phyloP scores from a whole-genome alignment of 1,284 basidiomycete species.

The Ustilago curta region DNA sequence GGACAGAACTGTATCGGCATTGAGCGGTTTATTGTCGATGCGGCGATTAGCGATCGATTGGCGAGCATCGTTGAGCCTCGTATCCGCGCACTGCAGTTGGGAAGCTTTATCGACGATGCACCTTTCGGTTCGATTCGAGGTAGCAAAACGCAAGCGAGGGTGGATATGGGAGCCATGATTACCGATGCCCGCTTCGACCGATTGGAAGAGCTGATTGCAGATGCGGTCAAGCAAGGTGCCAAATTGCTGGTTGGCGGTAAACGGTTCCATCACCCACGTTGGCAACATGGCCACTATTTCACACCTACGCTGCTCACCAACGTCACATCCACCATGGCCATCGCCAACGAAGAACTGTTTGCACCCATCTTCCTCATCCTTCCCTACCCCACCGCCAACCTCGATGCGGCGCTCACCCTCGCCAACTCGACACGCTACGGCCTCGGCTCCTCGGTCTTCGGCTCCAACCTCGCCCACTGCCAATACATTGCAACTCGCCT shows the following conservation, averaged over 20 bases:
- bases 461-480: slow-evolving; percentile 80
- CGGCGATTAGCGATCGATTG: slow-evolving; percentile 79
- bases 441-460: slow-evolving; percentile 96
- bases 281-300: slow-evolving; percentile 80
- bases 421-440: slow-evolving; percentile 89
- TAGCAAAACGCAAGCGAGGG: background rate
- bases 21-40: slow-evolving; percentile 88
- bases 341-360: slow-evolving; percentile 65
- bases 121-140: slow-evolving; percentile 30
- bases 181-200: slow-evolving; percentile 76
- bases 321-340: slow-evolving; percentile 73
- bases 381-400: slow-evolving; percentile 74
- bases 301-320: slow-evolving; percentile 85
- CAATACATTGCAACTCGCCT: slow-evolving; percentile 80
- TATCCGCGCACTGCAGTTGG: slow-evolving; percentile 53
- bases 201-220: slow-evolving; percentile 78
- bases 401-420: slow-evolving; percentile 85
- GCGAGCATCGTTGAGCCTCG: slow-evolving; percentile 68
- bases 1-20: slow-evolving; percentile 95
- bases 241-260: slow-evolving; percentile 78
- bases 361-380: slow-evolving; percentile 66
- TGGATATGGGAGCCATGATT: slow-evolving; percentile 85
- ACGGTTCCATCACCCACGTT: slow-evolving; percentile 77
- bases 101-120: slow-evolving; percentile 63
- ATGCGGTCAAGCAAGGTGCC: slow-evolving; percentile 81